Base-by-base conservation (phyloP, 352 stramenopile genomes). In the Phytophthora cryptogea region DNA sequence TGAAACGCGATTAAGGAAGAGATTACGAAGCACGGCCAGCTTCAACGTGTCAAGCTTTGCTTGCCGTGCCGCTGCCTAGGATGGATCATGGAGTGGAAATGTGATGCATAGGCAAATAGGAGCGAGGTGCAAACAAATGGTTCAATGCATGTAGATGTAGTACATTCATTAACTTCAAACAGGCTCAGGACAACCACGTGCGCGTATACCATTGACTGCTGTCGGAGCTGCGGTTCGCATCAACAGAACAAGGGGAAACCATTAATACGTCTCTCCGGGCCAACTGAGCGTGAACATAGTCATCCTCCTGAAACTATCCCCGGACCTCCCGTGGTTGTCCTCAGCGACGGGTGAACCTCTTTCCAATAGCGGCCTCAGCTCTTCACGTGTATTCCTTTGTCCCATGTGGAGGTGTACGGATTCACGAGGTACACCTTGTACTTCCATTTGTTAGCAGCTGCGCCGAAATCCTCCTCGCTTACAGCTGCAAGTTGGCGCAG, bases 211-310 rank as follows among this genome's bases (percentile, higher is more conserved):
- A 23, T 23, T 23, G 20, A 23, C 20, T 23, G 20, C 20, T 23
- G 20, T 3, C 20, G 20, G 20, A 23, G 20, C 20, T 23, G 20
- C 20, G 20, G 20, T 23, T 23, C 20, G 20, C 20, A 23, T 23
- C 20, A 23, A 1, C 20, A 23, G 20, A 23, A 23, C 20, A 23
- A 23, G 20, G 20, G 20, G 20, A 23, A 23, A 23, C 2, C n/a
- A n/a, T n/a, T n/a, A 59, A 53, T 28, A 62, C 51, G 26, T 55
- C 44, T 27, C 36, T 11, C 4, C 23, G 51, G 59, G 41, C 51
- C 52, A 67, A 10, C 23, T 67, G 7, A 67, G 13, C 4, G 31
- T 47, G 32, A 63, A 40, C 30, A 32, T 53, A 37, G 62, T 52
- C 26, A 67, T 53, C 11, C 33, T 44, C 2, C 26, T 45, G 17